Evolutionary conservation across 2,329 filamentous ascomycete genomes (phyloP).

Genomic region (Blastomyces gilchristii): DNA sequence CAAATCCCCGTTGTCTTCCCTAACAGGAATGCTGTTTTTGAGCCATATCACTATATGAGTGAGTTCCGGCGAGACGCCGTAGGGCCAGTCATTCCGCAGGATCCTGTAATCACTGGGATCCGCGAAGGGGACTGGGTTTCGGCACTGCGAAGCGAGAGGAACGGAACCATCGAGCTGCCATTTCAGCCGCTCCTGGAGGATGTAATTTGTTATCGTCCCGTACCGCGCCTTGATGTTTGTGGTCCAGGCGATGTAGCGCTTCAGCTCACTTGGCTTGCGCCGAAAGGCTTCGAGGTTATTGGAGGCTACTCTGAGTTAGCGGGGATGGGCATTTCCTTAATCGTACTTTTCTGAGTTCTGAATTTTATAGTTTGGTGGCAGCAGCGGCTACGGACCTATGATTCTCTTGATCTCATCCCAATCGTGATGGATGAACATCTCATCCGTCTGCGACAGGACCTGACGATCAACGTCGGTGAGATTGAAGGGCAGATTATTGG

Average conservation of each 20-base stretch:
- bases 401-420: constrained; percentile 45
- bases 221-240: constrained; percentile 44
- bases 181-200: constrained; percentile 45
- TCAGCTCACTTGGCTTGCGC: constrained; percentile 49
- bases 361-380: too few species aligned
- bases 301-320: constrained; percentile 25
- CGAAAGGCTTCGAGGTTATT: constrained; percentile 48
- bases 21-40: constrained; percentile 41
- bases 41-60: constrained; percentile 50
- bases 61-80: constrained; percentile 46
- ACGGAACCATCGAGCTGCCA: constrained; percentile 35
- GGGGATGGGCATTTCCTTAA: not conserved
- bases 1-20: constrained; percentile 39
- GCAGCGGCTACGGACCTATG: constrained; percentile 35
- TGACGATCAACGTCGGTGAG: constrained; percentile 42
- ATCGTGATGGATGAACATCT: constrained; percentile 42
- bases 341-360: too few species aligned
- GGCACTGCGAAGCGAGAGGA: constrained; percentile 17
- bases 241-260: constrained; percentile 52
- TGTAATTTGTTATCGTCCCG: constrained; percentile 47
- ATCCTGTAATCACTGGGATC: constrained; percentile 46
- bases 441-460: constrained; percentile 42
- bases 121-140: constrained; percentile 44
- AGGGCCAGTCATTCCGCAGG: constrained; percentile 54
- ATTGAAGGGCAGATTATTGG: constrained; percentile 29